Conservation (phyloP, 2,329 filamentous ascomycete genomes). For the Lasiodiplodia gonubiensis region DNA sequence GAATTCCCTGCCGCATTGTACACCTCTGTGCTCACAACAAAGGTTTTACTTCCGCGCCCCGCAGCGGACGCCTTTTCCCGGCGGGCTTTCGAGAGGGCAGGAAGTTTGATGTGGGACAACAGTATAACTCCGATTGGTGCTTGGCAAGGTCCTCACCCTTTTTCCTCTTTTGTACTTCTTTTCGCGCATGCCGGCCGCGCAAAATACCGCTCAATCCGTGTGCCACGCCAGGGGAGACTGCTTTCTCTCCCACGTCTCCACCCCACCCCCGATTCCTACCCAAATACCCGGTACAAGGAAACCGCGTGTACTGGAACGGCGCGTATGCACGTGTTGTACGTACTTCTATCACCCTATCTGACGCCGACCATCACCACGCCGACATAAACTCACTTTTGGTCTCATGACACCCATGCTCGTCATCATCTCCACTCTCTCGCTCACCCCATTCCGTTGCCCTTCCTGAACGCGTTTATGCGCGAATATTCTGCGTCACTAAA, state of each 20-base stretch:
- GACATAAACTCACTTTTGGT: not conserved
- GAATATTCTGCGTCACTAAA: too few relatives aligned
- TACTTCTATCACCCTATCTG: not conserved
- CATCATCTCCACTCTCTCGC: not conserved
- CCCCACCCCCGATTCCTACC: not conserved
- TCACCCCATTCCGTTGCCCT: not conserved
- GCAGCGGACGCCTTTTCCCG: not conserved
- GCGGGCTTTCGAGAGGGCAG: not conserved
- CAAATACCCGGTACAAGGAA: not conserved
- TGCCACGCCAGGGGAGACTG: not conserved
- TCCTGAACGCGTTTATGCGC: too few relatives aligned
- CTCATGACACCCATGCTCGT: not conserved
- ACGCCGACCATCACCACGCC: not conserved
- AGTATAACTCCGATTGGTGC: conserved; percentile 15
- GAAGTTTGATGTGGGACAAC: not conserved
- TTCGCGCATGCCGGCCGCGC: not conserved
- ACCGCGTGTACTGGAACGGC: not conserved
- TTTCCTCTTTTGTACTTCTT: conserved; percentile 3
- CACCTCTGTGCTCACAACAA: not conserved
- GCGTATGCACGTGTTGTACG: not conserved
- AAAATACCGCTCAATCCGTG: not conserved
- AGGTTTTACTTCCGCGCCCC: not conserved
- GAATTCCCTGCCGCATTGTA: not conserved
- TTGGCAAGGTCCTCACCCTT: not conserved
- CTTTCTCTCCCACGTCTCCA: not conserved